These are phyloP conservation scores for Nasturtium officinale DNA, from an alignment of 345 rosid species.

Conservation along the genomic window DNA sequence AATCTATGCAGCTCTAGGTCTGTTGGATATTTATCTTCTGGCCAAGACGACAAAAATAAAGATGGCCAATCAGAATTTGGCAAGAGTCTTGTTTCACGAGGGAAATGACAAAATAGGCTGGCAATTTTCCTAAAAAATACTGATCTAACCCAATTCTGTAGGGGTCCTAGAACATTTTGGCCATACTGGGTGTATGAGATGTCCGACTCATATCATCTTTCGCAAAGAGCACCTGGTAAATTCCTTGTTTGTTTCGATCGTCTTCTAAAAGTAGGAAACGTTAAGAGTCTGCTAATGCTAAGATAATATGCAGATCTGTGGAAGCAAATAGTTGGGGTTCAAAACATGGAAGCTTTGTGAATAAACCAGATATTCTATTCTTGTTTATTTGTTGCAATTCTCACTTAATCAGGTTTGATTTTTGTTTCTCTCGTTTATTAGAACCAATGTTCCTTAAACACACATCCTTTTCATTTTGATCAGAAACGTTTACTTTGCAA, in stretches of 20 bases:
- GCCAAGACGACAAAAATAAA: constrained; percentile 38
- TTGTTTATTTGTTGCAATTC: too few species aligned
- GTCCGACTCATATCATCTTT: constrained; percentile 86
- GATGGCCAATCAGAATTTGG: constrained; percentile 38
- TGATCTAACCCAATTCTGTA: constrained; percentile 50
- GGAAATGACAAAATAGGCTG: constrained; percentile 43
- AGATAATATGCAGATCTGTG: constrained; percentile 71
- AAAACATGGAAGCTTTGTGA: constrained; percentile 72
- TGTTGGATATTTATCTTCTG: constrained; percentile 35
- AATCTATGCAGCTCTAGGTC: constrained; percentile 38
- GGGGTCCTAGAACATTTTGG: constrained; percentile 71
- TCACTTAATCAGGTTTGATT: too few species aligned
- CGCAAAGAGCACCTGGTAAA: constrained; percentile 88
- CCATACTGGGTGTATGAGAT: constrained; percentile 86
- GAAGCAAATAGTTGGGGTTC: constrained; percentile 82
- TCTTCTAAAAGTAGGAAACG: neutral
- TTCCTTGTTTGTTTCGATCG: constrained; percentile 15
- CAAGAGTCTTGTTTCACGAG: constrained; percentile 40
- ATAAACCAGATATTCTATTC: constrained; percentile 81
- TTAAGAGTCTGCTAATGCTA: constrained; percentile 15
- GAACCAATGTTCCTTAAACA: too few species aligned
- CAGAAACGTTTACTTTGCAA: too few species aligned
- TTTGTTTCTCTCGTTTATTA: too few species aligned
- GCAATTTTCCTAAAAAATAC: constrained; percentile 37
- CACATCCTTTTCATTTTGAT: too few species aligned